Conservation (phyloP, 1,284 basidiomycete species). For the Tetrapyrgos nigripes region DNA sequence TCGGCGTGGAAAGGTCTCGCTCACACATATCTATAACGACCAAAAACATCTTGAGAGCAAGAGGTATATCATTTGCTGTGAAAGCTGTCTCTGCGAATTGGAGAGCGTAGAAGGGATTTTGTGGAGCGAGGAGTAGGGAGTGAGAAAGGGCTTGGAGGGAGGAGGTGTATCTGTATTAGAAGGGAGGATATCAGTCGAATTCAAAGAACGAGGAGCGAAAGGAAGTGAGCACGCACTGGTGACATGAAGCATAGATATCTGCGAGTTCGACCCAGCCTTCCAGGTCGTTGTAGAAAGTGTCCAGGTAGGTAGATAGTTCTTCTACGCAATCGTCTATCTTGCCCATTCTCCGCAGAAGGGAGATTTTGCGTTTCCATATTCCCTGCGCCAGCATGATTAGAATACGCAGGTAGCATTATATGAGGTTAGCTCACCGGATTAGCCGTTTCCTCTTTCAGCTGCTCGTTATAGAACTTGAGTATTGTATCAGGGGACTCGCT, state of each 20-base stretch:
- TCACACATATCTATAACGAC: conserved; percentile 86
- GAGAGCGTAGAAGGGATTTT: conserved; percentile 85
- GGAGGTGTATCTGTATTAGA: conserved; percentile 57
- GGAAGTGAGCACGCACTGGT: conserved; percentile 62
- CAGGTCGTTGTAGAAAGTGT: conserved; percentile 92
- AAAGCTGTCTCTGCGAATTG: conserved; percentile 90
- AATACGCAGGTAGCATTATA: not conserved
- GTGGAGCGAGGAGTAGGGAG: conserved; percentile 81
- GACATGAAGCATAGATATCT: conserved; percentile 82
- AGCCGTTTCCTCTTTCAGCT: conserved; percentile 74
- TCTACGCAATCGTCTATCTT: conserved; percentile 73
- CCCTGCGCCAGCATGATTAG: conserved; percentile 51
- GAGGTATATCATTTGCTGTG: conserved; percentile 73
- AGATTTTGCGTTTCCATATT: conserved; percentile 85
- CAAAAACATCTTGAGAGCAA: conserved; percentile 87
- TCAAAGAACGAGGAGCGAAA: not conserved
- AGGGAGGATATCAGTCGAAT: not conserved
- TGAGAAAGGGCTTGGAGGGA: conserved; percentile 83
- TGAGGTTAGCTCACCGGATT: conserved; percentile 67
- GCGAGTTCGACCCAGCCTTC: conserved; percentile 96
- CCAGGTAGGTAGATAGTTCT: conserved; percentile 82
- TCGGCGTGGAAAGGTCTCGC: conserved; percentile 46
- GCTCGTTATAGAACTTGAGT: conserved; percentile 71
- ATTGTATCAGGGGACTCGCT: conserved; percentile 67
- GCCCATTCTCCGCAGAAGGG: conserved; percentile 68